Conservation (phyloP, 257 asterid genomes). For the Forsythia viridissima region DNA sequence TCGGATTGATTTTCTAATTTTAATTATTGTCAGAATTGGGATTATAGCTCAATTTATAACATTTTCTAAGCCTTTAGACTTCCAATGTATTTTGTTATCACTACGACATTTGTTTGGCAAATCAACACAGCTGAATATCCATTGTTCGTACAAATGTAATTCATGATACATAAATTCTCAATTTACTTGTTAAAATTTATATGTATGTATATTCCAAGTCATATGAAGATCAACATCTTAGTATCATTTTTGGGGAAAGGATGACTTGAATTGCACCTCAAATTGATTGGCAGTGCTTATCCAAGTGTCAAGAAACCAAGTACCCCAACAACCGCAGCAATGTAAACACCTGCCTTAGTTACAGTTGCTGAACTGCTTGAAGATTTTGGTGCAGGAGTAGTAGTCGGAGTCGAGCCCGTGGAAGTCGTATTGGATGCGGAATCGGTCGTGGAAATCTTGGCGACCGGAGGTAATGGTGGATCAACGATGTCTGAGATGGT, state of each 20-base stretch:
- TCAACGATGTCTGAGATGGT: conserved; percentile 41
- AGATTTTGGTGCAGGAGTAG: conserved; percentile 27
- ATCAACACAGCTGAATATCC: background rate
- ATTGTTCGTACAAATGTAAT: background rate
- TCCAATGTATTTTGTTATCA: too few species aligned
- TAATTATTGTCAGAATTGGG: too few species aligned
- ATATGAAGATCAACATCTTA: background rate
- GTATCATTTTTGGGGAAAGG: background rate
- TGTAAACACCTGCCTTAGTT: conserved; percentile 3
- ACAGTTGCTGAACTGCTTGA: conserved; percentile 20
- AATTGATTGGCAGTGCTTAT: background rate
- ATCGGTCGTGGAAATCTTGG: conserved; percentile 23
- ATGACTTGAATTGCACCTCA: background rate
- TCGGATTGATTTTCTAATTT: too few species aligned
- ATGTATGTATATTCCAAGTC: background rate
- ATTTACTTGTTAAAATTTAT: background rate
- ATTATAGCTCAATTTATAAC: too few species aligned
- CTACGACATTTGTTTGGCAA: background rate
- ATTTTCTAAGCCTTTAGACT: too few species aligned
- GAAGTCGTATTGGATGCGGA: background rate
- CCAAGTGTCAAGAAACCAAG: background rate
- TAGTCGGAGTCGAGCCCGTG: background rate
- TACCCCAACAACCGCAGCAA: conserved; percentile 29
- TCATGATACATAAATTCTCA: background rate
- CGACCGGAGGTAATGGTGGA: conserved; percentile 53